Conservation (phyloP, 495 filamentous ascomycete species). For the Xylaria telfairii region DNA sequence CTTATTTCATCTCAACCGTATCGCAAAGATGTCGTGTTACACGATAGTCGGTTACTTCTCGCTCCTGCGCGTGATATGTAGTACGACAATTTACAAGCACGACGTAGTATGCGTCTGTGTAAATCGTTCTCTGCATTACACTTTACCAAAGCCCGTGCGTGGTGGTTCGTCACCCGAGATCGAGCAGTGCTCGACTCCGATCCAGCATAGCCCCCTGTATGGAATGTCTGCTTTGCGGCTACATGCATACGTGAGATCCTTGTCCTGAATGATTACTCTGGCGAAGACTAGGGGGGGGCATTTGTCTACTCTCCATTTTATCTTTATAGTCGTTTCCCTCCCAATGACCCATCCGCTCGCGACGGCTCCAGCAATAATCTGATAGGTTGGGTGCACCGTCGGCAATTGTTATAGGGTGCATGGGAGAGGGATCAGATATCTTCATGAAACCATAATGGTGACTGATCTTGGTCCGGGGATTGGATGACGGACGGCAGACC, state of each 20-base stretch:
- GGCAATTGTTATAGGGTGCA: slow-evolving; percentile 6
- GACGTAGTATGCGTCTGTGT: neutral
- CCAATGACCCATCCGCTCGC: neutral
- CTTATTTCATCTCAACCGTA: neutral
- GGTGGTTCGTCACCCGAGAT: slow-evolving; percentile 33
- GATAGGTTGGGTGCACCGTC: slow-evolving; percentile 5
- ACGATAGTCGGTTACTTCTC: slow-evolving; percentile 15
- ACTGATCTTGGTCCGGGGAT: neutral
- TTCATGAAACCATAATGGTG: neutral
- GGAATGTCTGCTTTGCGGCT: slow-evolving; percentile 28
- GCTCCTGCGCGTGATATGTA: slow-evolving; percentile 6
- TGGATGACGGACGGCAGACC: slow-evolving; percentile 17
- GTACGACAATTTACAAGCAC: slow-evolving; percentile 8
- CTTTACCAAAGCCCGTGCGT: slow-evolving; percentile 16
- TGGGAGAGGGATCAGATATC: neutral
- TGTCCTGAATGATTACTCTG: neutral
- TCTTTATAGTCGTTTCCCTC: neutral
- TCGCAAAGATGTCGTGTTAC: slow-evolving; percentile 3
- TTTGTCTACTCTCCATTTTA: neutral
- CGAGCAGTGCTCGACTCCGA: slow-evolving; percentile 35
- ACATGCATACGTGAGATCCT: slow-evolving; percentile 31
- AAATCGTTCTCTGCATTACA: neutral
- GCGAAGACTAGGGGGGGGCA: neutral
- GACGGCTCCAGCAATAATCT: slow-evolving; percentile 13
- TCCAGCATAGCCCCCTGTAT: slow-evolving; percentile 34